Percentiles rank a stretch among this genome's conserved stretches.
Evolutionary conservation across 805 yeast species (phyloP).

Genomic region (Metschnikowia lunata): DNA sequence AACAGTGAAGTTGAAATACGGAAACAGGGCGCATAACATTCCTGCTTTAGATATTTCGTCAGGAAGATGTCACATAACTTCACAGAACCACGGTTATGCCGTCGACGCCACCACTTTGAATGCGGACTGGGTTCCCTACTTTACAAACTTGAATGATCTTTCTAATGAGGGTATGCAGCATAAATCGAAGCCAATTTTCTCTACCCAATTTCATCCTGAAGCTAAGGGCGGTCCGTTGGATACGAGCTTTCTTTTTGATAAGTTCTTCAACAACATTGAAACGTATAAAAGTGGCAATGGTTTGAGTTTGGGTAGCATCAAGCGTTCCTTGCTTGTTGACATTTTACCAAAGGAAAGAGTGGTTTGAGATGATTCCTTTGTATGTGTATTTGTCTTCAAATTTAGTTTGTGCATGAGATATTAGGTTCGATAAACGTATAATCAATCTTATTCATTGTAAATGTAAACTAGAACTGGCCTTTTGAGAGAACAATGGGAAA

Average conservation of each 20-base stretch:
- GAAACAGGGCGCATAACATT: constrained; percentile 98
- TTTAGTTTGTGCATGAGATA: no score
- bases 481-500: no score
- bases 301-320: constrained; percentile 41
- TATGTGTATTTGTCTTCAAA: no score
- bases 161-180: constrained; percentile 98
- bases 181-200: constrained; percentile 79
- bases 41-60: constrained; percentile 89
- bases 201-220: constrained; percentile 98
- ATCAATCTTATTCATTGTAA: no score
- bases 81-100: constrained; percentile 98
- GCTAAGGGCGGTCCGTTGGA: constrained; percentile 99
- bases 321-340: constrained; percentile 51
- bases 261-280: constrained; percentile 68
- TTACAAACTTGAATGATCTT: constrained; percentile 89
- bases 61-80: constrained; percentile 95
- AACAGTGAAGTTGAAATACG: constrained; percentile 90
- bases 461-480: no score
- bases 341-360: constrained; percentile 66
- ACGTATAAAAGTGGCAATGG: constrained; percentile 42
- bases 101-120: constrained; percentile 80
- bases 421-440: no score
- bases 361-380: constrained; percentile 9
- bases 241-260: constrained; percentile 86
- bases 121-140: constrained; percentile 69